Conservation (phyloP, 2,329 filamentous ascomycete species). For the Arthrobotrys pseudoclavata region DNA sequence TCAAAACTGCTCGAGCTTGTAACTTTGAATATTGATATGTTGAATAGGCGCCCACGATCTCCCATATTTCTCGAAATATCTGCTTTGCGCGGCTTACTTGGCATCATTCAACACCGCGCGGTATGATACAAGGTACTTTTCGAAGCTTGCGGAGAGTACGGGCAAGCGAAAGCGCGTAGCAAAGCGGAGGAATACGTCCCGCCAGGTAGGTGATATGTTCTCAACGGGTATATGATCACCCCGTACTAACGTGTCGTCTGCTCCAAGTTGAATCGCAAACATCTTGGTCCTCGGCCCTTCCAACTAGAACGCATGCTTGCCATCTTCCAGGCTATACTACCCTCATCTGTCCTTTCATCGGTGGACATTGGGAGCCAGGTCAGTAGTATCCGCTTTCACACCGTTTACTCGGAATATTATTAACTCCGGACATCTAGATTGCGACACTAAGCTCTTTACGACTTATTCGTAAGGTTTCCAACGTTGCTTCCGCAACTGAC, state of each 20-base stretch:
- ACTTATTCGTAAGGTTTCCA: slow-evolving; percentile 76
- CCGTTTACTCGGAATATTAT: slow-evolving; percentile 25
- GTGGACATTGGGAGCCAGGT: slow-evolving; percentile 69
- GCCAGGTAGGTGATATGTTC: slow-evolving; percentile 70
- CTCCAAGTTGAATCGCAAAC: slow-evolving; percentile 77
- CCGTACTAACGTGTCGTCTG: not conserved
- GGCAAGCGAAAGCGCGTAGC: slow-evolving; percentile 61
- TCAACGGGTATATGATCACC: too few species aligned
- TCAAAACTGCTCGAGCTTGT: not conserved
- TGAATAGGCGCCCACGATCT: slow-evolving; percentile 68
- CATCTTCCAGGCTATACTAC: slow-evolving; percentile 78
- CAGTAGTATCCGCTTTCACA: not conserved
- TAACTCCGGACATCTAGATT: slow-evolving; percentile 67
- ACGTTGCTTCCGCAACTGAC: slow-evolving; percentile 70
- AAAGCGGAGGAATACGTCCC: slow-evolving; percentile 52
- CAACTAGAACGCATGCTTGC: slow-evolving; percentile 82
- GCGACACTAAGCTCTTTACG: slow-evolving; percentile 80
- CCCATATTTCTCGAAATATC: slow-evolving; percentile 79
- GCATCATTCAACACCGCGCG: slow-evolving; percentile 82
- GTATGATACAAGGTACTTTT: slow-evolving; percentile 82
- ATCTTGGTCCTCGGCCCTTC: slow-evolving; percentile 82
- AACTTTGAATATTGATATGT: slow-evolving; percentile 36
- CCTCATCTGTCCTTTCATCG: slow-evolving; percentile 67
- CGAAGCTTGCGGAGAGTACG: slow-evolving; percentile 70
- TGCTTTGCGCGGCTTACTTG: slow-evolving; percentile 83